Evolutionary conservation across 2,329 filamentous ascomycete species (phyloP), one percentile per base, ranked within the genome.

Genomic region (Xylariaceae sp.): DNA sequence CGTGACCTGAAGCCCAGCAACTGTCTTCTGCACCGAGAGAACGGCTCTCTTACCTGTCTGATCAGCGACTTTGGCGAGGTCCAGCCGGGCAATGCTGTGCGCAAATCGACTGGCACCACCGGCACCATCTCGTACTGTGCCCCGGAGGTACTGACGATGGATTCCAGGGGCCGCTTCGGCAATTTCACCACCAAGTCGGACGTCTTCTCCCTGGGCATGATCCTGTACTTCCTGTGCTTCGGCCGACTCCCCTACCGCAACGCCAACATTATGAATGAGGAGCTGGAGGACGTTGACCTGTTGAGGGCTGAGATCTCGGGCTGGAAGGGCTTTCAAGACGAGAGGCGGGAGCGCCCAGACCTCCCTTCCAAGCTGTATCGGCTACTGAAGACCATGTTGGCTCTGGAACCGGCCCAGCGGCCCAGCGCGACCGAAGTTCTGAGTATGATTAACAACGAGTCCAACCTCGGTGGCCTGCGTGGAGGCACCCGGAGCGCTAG

Each of bases 21-120:
- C 50, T 98, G 93, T 50, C 70, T 98, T 3, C 64, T 98, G 1
- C 89, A 96, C 52, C 74, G 74, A 19, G 83, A 80, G 39, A 82
- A 80, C 16, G 72, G 72, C 30, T 80, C 78, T 25, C 65, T 88
- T 9, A 75, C 73, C 33, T 94, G 94, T 29, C 67, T 98, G 12
- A 94, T 98, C 36, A 96, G 90, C 56, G 92, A 98, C 56, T 98
- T 98, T 62, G 92, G 93, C 25, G 92, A 98, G 58, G 90, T 96
- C 0, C 93, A 98, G 55, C 73, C 80, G 2, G 84, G 89, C 45
- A 83, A 90, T 50, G 75, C 76, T 1, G 76, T 78, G 12, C 78
- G 92, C n/a, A 84, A 83, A 37, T 94, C 88, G 0, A 94, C 89
- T 0, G 92, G 92, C 2, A 83, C 88, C 0, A 98, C 92, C 0